phyloP scores from a whole-genome alignment of 805 yeast genomes.

The Spathaspora arborariae region DNA sequence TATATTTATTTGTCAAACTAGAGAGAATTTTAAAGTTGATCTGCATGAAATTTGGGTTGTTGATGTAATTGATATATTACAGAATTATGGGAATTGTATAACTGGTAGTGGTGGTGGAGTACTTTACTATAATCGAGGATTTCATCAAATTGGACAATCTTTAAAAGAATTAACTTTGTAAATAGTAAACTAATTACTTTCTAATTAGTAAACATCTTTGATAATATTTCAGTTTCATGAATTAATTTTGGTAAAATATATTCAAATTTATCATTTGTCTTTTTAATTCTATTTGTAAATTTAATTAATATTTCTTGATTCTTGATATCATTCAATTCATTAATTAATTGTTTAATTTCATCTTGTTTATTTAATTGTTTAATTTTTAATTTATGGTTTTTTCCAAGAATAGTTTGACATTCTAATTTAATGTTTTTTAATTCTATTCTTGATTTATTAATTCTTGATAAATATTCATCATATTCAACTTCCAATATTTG shows the following conservation, averaged over 20 bases:
- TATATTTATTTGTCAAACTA: slow-evolving; percentile 58
- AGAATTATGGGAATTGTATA: slow-evolving; percentile 14
- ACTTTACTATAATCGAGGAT: slow-evolving; percentile 58
- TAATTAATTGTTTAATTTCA: slow-evolving; percentile 22
- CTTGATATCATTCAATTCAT: slow-evolving; percentile 24
- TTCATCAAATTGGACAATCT: slow-evolving; percentile 42
- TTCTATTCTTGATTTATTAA: slow-evolving; percentile 16
- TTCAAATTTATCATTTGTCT: slow-evolving; percentile 33
- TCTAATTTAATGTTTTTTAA: slow-evolving; percentile 23
- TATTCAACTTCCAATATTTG: slow-evolving; percentile 18
- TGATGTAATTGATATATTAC: slow-evolving; percentile 57
- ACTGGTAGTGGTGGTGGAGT: slow-evolving; percentile 50
- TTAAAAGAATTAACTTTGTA: slow-evolving; percentile 17
- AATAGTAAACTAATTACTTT: neutral
- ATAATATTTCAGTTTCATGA: slow-evolving; percentile 18
- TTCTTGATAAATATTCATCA: slow-evolving; percentile 19
- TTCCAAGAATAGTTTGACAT: slow-evolving; percentile 15
- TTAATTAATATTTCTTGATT: slow-evolving; percentile 22
- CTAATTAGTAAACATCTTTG: neutral
- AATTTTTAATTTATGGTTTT: slow-evolving; percentile 20
- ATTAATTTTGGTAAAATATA: slow-evolving; percentile 29
- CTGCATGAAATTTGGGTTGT: slow-evolving; percentile 94
- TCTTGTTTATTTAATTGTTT: slow-evolving; percentile 22
- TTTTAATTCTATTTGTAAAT: slow-evolving; percentile 21
- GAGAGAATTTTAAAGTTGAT: slow-evolving; percentile 54